Evolutionary conservation across 208 protist genomes (phyloP), one percentile per base, ranked within the genome.

Genomic region (Wallacemonas collosoma): DNA sequence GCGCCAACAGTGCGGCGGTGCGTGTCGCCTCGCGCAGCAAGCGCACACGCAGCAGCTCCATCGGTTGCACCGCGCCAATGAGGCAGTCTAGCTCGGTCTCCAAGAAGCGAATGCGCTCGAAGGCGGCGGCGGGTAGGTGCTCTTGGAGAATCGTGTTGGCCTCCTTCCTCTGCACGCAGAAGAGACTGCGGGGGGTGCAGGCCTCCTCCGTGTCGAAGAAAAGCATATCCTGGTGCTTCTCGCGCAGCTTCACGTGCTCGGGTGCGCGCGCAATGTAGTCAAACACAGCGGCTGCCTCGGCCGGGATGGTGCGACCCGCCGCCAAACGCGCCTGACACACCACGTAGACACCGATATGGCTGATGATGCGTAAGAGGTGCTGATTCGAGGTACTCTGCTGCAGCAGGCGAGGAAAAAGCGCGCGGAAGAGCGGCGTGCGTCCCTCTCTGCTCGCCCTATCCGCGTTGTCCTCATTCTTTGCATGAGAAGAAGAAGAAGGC

Each of bases 321-420:
- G 51, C 58, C 44, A 77, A 36, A 44, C 80, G 81, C 15, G 64
- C 81, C 50, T 73, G 70, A 64, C 79, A 83, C 12, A 95, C 79
- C 44, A 83, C 65, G 68, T 90, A 80, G 40, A 97, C 73, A 7
- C 88, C 90, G 62, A 92, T 89, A 65, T 97, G 90, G 62, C 81
- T 93, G 63, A 97, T 94, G 68, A 95, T 89, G 61, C 93, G 93
- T 41, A 97, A 79, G n/a, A 97, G 73, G 72, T 97, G 90, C 75
- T 97, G 93, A 76, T 95, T 85, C n/a, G 88, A 94, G 2, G 83
- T 90, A 62, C 87, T 87, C 71, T 94, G 89, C 78, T 94, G 93
- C 50, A 97, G 80, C 58, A 97, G 71, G 35, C 83, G 85, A 1
- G 85, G 83, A 26, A 97, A 85, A 15, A 97, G 77, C 3, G 68